Conservation (phyloP, 257 asterid genomes). For the Petunia axillaris region DNA sequence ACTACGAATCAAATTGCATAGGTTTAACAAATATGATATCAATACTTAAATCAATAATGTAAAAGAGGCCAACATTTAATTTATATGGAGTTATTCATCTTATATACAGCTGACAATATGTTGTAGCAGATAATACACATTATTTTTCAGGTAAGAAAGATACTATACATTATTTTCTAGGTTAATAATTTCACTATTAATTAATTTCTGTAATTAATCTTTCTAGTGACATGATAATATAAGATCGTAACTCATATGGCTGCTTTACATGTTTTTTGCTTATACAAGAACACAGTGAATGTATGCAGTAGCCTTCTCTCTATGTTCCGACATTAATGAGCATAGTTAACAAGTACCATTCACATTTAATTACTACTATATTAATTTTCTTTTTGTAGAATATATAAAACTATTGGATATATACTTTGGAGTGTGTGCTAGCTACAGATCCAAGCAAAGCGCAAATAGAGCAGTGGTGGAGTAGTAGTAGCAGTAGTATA, state of each 20-base stretch:
- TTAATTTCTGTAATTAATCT: too few species aligned
- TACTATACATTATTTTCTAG: too few species aligned
- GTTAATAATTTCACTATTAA: too few species aligned
- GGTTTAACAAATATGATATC: neutral
- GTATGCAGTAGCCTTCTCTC: neutral
- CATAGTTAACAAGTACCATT: neutral
- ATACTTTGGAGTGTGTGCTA: neutral
- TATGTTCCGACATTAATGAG: neutral
- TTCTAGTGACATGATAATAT: too few species aligned
- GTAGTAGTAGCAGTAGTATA: slow-evolving; percentile 21
- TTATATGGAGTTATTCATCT: neutral
- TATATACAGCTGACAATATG: too few species aligned
- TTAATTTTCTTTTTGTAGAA: neutral
- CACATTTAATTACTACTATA: neutral
- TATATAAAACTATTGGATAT: neutral
- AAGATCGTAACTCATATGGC: neutral
- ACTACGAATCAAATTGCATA: neutral
- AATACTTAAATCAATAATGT: too few species aligned
- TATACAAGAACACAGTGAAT: neutral
- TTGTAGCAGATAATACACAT: too few species aligned
- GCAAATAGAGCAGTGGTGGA: slow-evolving; percentile 8
- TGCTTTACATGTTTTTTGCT: neutral
- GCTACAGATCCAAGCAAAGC: slow-evolving; percentile 42
- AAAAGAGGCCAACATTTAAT: neutral
- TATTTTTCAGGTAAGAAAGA: too few species aligned